phyloP scores from a whole-genome alignment of 202 grass and related monocot genomes.

The Bolboschoenoplectus hybrid region DNA sequence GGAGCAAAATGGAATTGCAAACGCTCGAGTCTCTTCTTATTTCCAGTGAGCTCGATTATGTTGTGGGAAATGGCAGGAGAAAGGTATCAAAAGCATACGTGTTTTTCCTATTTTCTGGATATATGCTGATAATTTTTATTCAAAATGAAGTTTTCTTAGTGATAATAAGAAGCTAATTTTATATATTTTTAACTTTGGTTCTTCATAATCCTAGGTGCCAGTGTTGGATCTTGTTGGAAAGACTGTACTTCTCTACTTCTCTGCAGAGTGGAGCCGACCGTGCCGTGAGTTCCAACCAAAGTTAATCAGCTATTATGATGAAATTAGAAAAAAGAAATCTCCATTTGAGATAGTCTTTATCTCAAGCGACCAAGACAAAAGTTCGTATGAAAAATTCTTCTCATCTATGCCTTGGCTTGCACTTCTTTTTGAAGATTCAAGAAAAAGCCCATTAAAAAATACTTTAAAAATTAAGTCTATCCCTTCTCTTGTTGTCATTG shows the following conservation, averaged over 20 bases:
- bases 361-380: constrained; percentile 63
- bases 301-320: constrained; percentile 65
- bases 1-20: constrained; percentile 59
- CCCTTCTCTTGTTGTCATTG: constrained; percentile 75
- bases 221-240: constrained; percentile 79
- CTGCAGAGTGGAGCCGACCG: constrained; percentile 70
- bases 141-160: neutral
- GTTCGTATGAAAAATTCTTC: constrained; percentile 68
- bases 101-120: neutral
- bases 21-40: constrained; percentile 78
- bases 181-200: constrained; percentile 15
- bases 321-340: constrained; percentile 73
- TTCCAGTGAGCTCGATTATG: constrained; percentile 59
- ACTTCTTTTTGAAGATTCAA: constrained; percentile 67
- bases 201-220: constrained; percentile 48
- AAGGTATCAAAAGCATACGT: constrained; percentile 49
- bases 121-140: neutral
- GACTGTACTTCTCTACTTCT: constrained; percentile 91
- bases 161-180: neutral
- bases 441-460: constrained; percentile 48
- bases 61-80: constrained; percentile 53
- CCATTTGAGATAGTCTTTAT: constrained; percentile 78
- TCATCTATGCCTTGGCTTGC: constrained; percentile 89
- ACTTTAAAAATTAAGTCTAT: constrained; percentile 59
- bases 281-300: constrained; percentile 78